A percentile compares a stretch with the other conserved stretches of the same genome.
Conservation (phyloP, 140 eudicot species). For the Eryngium alpinum region DNA sequence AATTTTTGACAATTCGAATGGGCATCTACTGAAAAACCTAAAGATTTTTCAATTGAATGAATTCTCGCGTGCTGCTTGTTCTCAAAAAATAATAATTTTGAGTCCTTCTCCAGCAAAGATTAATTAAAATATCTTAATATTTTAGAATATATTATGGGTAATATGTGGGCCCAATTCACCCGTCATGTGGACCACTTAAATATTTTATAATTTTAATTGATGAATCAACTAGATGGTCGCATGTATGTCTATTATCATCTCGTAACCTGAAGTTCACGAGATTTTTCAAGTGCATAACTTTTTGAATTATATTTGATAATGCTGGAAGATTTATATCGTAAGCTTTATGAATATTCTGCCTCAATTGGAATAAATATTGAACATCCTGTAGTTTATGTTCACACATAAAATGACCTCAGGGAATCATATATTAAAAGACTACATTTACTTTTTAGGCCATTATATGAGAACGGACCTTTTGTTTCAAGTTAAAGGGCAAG, state of each 20-base stretch:
- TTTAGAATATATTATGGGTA: no score
- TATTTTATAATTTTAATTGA: no score
- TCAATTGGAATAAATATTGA: not conserved
- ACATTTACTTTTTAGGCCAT: not conserved
- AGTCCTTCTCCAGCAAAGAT: no score
- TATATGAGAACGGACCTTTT: slow-evolving; percentile 6
- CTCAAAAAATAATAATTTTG: no score
- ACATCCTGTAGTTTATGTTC: not conserved
- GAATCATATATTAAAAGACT: not conserved
- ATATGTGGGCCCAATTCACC: not conserved
- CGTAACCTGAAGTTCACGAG: not conserved
- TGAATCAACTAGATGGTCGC: no score
- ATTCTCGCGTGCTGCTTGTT: no score
- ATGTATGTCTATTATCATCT: no score
- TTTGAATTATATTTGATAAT: not conserved
- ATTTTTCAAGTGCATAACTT: not conserved
- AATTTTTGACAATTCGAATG: no score
- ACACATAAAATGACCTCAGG: not conserved
- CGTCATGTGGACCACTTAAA: no score
- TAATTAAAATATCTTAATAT: no score
- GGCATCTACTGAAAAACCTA: no score
- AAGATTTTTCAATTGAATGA: no score
- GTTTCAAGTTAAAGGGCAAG: not conserved
- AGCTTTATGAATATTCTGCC: not conserved
- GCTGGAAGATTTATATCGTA: not conserved